Percentiles rank a stretch among this genome's conserved stretches.
Evolutionary conservation across 2,329 filamentous ascomycete genomes (phyloP).

Genomic region (Dothistroma pini): DNA sequence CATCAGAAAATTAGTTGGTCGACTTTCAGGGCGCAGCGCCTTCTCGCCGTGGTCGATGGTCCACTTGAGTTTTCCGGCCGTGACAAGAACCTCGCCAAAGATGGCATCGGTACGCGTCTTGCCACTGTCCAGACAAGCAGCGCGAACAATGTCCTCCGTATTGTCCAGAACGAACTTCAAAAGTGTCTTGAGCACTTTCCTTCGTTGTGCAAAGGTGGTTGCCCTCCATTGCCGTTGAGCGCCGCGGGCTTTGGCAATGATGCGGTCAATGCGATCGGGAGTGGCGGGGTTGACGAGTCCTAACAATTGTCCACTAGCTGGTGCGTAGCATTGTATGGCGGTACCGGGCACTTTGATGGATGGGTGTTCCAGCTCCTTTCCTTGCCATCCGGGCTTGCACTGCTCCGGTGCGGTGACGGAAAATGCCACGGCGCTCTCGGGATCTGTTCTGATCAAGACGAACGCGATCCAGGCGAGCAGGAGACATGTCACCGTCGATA

Average conservation of each 20-base stretch:
- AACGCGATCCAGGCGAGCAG: conserved; percentile 11
- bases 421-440: conserved; percentile 27
- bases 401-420: conserved; percentile 55
- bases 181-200: conserved; percentile 75
- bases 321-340: conserved; percentile 79
- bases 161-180: conserved; percentile 82
- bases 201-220: conserved; percentile 73
- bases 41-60: conserved; percentile 86
- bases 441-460: conserved; percentile 12
- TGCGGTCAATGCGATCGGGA: conserved; percentile 71
- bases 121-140: conserved; percentile 87
- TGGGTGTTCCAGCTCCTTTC: conserved; percentile 56
- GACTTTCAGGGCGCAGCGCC: conserved; percentile 65
- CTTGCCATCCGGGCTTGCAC: conserved; percentile 52
- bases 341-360: conserved; percentile 62
- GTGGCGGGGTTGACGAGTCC: conserved; percentile 75
- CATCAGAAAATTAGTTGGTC: conserved; percentile 91
- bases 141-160: conserved; percentile 78
- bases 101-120: conserved; percentile 95
- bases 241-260: conserved; percentile 66
- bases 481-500: conserved; percentile 11
- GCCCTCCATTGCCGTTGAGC: conserved; percentile 75
- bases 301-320: conserved; percentile 81
- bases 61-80: conserved; percentile 91
- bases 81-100: conserved; percentile 91